phyloP scores from a whole-genome alignment of 305 asterid genomes.

The Fraxinus xanthoxyloides region DNA sequence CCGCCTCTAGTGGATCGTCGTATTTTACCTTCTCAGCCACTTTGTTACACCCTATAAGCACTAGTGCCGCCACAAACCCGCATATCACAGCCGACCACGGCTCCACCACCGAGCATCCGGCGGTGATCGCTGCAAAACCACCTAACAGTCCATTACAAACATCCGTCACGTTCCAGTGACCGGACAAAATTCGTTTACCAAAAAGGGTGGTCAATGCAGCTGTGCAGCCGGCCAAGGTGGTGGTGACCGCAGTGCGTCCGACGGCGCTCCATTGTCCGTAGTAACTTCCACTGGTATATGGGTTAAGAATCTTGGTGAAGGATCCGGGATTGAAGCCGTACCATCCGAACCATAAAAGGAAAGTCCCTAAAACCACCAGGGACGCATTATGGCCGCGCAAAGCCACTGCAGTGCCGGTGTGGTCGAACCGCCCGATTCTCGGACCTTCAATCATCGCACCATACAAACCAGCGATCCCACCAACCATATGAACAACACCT shows the following conservation, averaged over 20 bases:
- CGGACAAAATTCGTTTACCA: slow-evolving; percentile 32
- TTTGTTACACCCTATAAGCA: slow-evolving; percentile 44
- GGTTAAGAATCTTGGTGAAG: slow-evolving; percentile 27
- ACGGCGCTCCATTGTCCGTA: slow-evolving; percentile 66
- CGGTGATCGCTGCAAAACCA: slow-evolving; percentile 52
- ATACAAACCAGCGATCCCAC: slow-evolving; percentile 42
- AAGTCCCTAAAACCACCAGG: slow-evolving; percentile 45
- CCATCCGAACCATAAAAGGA: slow-evolving; percentile 55
- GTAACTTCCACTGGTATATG: slow-evolving; percentile 30
- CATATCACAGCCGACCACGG: slow-evolving; percentile 59
- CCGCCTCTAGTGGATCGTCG: slow-evolving; percentile 60
- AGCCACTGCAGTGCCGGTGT: slow-evolving; percentile 30
- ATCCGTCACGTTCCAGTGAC: slow-evolving; percentile 51
- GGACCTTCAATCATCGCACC: slow-evolving; percentile 59
- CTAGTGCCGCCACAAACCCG: slow-evolving; percentile 52
- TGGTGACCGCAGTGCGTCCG: slow-evolving; percentile 56
- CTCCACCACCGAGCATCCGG: slow-evolving; percentile 56
- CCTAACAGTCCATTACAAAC: slow-evolving; percentile 54
- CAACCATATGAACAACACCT: slow-evolving; percentile 61
- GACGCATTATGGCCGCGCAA: slow-evolving; percentile 52
- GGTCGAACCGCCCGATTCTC: slow-evolving; percentile 46
- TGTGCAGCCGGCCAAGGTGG: slow-evolving; percentile 52
- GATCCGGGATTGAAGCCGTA: slow-evolving; percentile 60
- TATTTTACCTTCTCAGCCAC: slow-evolving; percentile 34
- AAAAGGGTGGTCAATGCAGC: slow-evolving; percentile 56